Conservation (phyloP, 208 protist genomes). For the Wallacemonas sp. region DNA sequence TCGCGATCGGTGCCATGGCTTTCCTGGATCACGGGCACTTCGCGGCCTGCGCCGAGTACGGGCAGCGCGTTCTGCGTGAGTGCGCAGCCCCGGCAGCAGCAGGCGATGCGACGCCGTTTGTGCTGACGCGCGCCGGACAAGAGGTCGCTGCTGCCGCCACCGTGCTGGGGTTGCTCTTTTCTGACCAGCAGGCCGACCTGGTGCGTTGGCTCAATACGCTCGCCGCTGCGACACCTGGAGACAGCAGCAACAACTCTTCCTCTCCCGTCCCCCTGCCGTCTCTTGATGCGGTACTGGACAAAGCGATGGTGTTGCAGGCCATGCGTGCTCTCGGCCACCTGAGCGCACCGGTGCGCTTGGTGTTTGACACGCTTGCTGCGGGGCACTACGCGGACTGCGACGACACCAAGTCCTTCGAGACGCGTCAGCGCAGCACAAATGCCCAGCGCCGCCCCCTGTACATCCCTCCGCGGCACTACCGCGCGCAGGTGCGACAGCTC, state of each 20-base stretch:
- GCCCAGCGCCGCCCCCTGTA: slow-evolving; percentile 37
- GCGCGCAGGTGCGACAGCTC: slow-evolving; percentile 25
- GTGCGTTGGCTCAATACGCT: slow-evolving; percentile 6
- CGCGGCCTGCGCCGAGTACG: slow-evolving; percentile 32
- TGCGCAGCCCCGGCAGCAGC: not conserved
- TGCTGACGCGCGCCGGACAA: slow-evolving; percentile 3
- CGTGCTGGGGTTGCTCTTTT: not conserved
- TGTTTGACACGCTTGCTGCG: slow-evolving; percentile 54
- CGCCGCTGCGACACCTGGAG: not conserved
- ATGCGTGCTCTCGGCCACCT: slow-evolving; percentile 61
- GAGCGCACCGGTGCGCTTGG: slow-evolving; percentile 57
- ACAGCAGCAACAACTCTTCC: not conserved
- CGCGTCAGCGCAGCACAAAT: slow-evolving; percentile 26
- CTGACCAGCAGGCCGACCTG: not conserved
- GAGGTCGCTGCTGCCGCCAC: not conserved
- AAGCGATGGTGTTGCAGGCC: slow-evolving; percentile 39
- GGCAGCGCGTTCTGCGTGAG: slow-evolving; percentile 13
- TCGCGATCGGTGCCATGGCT: slow-evolving; percentile 59
- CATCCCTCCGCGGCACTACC: slow-evolving; percentile 49
- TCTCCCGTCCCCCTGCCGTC: not conserved
- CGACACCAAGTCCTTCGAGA: slow-evolving; percentile 25
- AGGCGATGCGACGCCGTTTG: not conserved
- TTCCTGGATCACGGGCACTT: slow-evolving; percentile 63
- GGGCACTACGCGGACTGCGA: not conserved
- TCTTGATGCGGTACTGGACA: slow-evolving; percentile 21